Evolutionary conservation across 2,329 filamentous ascomycete species (phyloP).

Genomic region (Cladosporium sp.): DNA sequence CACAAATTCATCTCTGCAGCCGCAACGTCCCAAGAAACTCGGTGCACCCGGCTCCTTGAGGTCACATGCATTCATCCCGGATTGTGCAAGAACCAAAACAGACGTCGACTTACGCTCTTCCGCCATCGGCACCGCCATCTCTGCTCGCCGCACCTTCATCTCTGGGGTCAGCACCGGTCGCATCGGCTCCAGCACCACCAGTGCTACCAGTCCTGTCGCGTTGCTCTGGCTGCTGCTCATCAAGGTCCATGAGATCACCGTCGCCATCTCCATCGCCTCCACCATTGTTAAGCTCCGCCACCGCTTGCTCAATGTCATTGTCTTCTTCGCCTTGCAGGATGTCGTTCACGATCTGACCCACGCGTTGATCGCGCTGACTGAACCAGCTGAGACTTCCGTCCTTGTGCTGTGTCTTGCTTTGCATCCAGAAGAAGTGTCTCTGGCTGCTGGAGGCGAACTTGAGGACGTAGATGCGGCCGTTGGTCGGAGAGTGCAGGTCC

Average conservation of each 20-base stretch:
- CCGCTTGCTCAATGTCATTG: conserved; percentile 70
- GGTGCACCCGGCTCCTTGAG: not conserved
- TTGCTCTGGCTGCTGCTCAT: conserved; percentile 70
- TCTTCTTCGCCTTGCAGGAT: conserved; percentile 80
- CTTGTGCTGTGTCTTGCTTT: conserved; percentile 77
- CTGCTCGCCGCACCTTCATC: conserved; percentile 84
- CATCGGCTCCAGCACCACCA: conserved; percentile 79
- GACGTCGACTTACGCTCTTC: conserved; percentile 87
- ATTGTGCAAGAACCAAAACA: not conserved
- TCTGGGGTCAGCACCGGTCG: conserved; percentile 85
- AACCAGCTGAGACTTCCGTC: conserved; percentile 70
- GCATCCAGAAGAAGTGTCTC: conserved; percentile 92
- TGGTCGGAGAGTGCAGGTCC: conserved; percentile 61
- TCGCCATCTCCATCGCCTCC: conserved; percentile 57
- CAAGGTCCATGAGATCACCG: conserved; percentile 56
- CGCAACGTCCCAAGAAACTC: no score
- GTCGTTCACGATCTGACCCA: conserved; percentile 80
- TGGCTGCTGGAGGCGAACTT: conserved; percentile 92
- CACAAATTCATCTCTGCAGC: not conserved
- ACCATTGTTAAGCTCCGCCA: conserved; percentile 55
- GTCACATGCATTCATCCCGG: not conserved
- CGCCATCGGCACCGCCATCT: conserved; percentile 93
- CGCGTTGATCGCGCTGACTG: conserved; percentile 78
- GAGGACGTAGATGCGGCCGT: conserved; percentile 87
- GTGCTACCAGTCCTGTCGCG: conserved; percentile 56